Evolutionary conservation across 768 basidiomycete species (phyloP).

Genomic region (Kwoniella bestiolae): DNA sequence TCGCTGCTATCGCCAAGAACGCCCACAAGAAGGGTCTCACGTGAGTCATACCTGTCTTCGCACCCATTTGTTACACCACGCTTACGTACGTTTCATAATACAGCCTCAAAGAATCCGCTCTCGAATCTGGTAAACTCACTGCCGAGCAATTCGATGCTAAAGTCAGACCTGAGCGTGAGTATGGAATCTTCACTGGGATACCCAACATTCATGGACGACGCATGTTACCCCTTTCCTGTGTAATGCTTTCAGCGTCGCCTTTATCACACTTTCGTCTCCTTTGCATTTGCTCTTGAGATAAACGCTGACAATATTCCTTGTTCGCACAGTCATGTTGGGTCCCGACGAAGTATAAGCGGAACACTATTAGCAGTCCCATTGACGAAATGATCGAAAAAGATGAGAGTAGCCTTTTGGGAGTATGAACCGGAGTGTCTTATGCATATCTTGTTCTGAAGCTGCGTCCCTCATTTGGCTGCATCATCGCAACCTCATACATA

Average conservation of each 20-base stretch:
- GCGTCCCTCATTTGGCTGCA: not conserved
- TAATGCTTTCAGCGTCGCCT: no score
- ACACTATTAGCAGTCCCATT: no score
- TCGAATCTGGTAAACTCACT: slow-evolving; percentile 80
- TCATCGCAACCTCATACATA: no score
- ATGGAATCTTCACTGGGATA: no score
- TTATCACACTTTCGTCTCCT: not conserved
- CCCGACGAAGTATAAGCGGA: slow-evolving; percentile 52
- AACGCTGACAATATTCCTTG: slow-evolving; percentile 14
- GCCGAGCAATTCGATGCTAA: slow-evolving; percentile 92
- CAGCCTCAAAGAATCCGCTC: slow-evolving; percentile 85
- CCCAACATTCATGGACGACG: no score
- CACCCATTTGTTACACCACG: no score
- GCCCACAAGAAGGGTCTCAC: slow-evolving; percentile 99
- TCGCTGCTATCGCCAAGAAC: slow-evolving; percentile 98
- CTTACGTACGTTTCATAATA: no score
- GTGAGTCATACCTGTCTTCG: slow-evolving; percentile 34
- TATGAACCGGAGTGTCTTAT: no score
- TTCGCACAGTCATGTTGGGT: slow-evolving; percentile 53
- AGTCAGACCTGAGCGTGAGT: slow-evolving; percentile 62
- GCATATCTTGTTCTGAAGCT: not conserved
- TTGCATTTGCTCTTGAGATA: not conserved
- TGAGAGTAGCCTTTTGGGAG: not conserved
- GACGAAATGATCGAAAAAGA: not conserved
- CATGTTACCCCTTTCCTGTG: not conserved